Evolutionary conservation across 306 rosid genomes (phyloP).

Genomic region (Oxytropis ochrocephala): DNA sequence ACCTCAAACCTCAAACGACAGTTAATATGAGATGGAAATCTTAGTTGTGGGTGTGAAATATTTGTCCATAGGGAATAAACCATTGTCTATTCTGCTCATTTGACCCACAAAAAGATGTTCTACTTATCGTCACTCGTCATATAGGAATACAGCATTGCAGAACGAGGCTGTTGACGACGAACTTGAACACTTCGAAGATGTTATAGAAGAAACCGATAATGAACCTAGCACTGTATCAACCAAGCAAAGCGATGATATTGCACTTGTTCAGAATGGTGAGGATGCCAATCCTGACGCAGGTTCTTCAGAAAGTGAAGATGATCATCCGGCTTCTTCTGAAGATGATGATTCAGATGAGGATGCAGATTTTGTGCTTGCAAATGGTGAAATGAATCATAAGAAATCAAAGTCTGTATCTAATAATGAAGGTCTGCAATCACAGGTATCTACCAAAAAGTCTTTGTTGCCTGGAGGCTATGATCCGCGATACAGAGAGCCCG

Average conservation of each 20-base stretch:
- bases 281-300: slow-evolving; percentile 36
- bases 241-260: slow-evolving; percentile 23
- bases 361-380: slow-evolving; percentile 31
- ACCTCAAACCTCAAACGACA: too few species aligned
- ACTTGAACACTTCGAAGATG: slow-evolving; percentile 86
- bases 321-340: slow-evolving; percentile 50
- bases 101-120: neutral
- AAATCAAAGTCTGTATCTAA: slow-evolving; percentile 24
- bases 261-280: slow-evolving; percentile 20
- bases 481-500: slow-evolving; percentile 79
- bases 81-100: neutral
- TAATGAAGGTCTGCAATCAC: slow-evolving; percentile 27
- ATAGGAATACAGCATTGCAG: slow-evolving; percentile 80
- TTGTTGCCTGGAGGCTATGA: slow-evolving; percentile 77
- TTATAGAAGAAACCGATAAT: slow-evolving; percentile 54
- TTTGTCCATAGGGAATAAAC: neutral
- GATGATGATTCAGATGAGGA: slow-evolving; percentile 65
- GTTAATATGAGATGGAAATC: too few species aligned
- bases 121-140: slow-evolving; percentile 4
- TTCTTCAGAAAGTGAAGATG: slow-evolving; percentile 60
- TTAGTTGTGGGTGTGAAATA: neutral
- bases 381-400: slow-evolving; percentile 24
- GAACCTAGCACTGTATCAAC: slow-evolving; percentile 32
- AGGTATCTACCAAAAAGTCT: slow-evolving; percentile 34
- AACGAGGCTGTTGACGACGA: slow-evolving; percentile 76